Percentiles rank a stretch among this genome's conserved stretches.
Evolutionary conservation across 2,329 filamentous ascomycete species (phyloP).

Genomic region (Botrytis byssoidea): DNA sequence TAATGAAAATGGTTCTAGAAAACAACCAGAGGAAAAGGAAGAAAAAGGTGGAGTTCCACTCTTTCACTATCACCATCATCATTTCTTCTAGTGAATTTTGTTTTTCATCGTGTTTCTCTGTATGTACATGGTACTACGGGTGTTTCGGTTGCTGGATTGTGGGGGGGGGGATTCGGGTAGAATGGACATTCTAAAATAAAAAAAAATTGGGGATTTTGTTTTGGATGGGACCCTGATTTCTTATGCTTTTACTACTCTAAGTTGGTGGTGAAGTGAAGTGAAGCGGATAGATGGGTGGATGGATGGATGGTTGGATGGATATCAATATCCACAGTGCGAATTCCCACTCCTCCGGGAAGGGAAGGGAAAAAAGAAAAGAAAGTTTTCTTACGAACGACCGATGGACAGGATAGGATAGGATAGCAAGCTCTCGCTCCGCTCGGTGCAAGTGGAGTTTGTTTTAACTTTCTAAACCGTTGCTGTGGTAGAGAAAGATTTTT

Average conservation of each 20-base stretch:
- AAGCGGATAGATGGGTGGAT: not conserved
- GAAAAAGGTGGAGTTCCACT: not conserved
- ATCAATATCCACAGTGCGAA: not conserved
- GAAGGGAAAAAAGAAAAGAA: slow-evolving; percentile 4
- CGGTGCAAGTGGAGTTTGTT: slow-evolving; percentile 2
- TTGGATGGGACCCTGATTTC: slow-evolving; percentile 7
- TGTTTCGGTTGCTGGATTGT: not conserved
- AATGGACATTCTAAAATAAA: not conserved
- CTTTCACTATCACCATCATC: no score
- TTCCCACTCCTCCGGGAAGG: not conserved
- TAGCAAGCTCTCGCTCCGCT: not conserved
- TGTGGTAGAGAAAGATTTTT: slow-evolving; percentile 18
- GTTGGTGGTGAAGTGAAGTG: not conserved
- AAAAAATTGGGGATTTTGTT: not conserved
- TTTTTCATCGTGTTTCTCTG: not conserved
- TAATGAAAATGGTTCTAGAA: not conserved
- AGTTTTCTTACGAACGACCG: not conserved
- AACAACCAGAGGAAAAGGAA: not conserved
- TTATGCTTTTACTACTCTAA: not conserved
- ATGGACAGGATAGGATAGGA: not conserved
- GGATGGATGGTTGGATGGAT: not conserved
- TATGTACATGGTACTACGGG: not conserved
- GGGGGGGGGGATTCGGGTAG: not conserved
- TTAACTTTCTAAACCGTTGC: slow-evolving; percentile 5
- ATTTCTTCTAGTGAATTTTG: not conserved